Evolutionary conservation across 495 filamentous ascomycete species (phyloP), one percentile per base, ranked within the genome.

Genomic region (Aspergillus asperescens): DNA sequence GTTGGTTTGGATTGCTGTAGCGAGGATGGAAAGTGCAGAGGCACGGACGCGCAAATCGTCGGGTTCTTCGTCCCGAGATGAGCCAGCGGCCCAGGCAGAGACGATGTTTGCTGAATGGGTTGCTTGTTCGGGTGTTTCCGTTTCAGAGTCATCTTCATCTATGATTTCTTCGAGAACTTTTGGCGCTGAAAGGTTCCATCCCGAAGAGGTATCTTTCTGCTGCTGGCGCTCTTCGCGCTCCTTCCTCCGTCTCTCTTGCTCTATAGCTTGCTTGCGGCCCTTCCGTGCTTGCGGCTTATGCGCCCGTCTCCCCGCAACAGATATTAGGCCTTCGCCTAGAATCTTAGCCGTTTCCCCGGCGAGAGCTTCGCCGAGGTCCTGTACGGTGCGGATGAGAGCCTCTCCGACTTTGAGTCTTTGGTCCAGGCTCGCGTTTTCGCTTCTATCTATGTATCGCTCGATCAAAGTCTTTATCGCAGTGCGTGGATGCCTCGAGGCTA

Each of bases 31-130:
- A 1, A 95, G 66, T 3, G 89, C 88, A 0, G 88, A 93, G 7
- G 88, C 77, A 5, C 90, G 81, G 31, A 90, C 76, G 12, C 90
- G 77, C 2, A 92, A 71, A 59, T 95, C 89, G 58, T 95, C 90
- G 16, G 78, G 74, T 20, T 73, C 65, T 19, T 67, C 62, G 42
- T 75, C 70, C 5, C 60, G 49, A 0, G 79, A 76, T 1, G 82
- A 79, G 45, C 79, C 85, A 35, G 77, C 77, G 46, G 83, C 80
- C 90, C 90, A 95, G 5, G 86, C 86, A 5, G 76, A 69, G 1
- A 94, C 75, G 31, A 94, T 88, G 40, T 78, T 77, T 13, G 77
- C 76, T 0, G 86, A 69, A 9, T 82, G 66, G 3, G 76, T 77
- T 19, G 77, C 69, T 55, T 80, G 75, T 32, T 76, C 71, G 3